phyloP scores from a whole-genome alignment of 345 rosid genomes.

The Cardamine resedifolia region DNA sequence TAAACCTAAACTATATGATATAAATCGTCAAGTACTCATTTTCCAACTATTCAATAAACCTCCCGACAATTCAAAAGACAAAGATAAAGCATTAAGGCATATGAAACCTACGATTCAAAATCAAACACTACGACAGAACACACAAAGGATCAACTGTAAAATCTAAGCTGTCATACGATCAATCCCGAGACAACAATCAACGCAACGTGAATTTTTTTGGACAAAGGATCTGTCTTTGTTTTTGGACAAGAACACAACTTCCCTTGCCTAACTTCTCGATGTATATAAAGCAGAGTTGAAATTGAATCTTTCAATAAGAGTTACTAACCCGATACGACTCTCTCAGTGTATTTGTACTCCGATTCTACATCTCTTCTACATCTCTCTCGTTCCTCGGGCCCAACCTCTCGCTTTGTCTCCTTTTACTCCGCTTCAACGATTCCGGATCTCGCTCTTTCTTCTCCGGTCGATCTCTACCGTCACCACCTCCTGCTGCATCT shows the following conservation, averaged over 20 bases:
- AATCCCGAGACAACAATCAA: background rate
- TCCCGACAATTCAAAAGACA: background rate
- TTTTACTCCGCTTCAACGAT: too few species aligned
- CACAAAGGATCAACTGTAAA: conserved; percentile 4
- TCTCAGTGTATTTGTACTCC: too few species aligned
- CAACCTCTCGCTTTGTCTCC: too few species aligned
- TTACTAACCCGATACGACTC: too few species aligned
- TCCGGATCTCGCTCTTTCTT: too few species aligned
- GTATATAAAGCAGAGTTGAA: conserved; percentile 20
- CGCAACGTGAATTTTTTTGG: conserved; percentile 8
- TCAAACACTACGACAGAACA: conserved; percentile 1
- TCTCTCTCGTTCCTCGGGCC: too few species aligned
- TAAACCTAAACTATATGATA: conserved; percentile 3
- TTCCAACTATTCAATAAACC: conserved; percentile 8
- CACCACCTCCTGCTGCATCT: conserved; percentile 40
- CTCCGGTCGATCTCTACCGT: conserved; percentile 39
- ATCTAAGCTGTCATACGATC: background rate
- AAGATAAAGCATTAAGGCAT: background rate
- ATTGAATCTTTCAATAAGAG: too few species aligned
- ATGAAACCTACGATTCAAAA: background rate
- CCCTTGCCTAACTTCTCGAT: conserved; percentile 28
- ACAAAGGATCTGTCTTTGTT: background rate
- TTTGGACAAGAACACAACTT: conserved; percentile 27
- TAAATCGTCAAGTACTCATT: background rate
- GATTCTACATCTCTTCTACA: too few species aligned